Percentiles rank a stretch among this genome's conserved stretches.
Evolutionary conservation across 1,284 basidiomycete genomes (phyloP).

Genomic region (Trametes hirsuta): DNA sequence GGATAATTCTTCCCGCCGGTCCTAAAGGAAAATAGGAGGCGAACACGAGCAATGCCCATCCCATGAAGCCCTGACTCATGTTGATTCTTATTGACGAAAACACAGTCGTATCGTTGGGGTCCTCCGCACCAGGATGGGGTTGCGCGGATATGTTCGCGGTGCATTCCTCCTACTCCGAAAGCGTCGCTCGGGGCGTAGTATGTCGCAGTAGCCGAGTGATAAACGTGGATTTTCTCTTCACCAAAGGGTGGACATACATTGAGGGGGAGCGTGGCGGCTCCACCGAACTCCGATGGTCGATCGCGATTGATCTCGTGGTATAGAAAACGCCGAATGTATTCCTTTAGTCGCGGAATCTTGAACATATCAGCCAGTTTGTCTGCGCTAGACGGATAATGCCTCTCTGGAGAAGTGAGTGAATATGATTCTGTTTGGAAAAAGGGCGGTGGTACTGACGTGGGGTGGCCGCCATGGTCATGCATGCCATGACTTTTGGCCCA

Average conservation of each 20-base stretch:
- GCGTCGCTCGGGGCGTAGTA: background rate
- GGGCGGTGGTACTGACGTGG: background rate
- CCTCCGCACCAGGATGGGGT: background rate
- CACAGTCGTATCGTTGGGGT: background rate
- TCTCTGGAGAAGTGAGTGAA: background rate
- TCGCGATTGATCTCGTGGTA: background rate
- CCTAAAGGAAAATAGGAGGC: background rate
- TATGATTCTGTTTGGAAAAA: background rate
- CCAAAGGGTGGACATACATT: background rate
- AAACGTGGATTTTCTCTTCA: background rate
- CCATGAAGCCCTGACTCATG: background rate
- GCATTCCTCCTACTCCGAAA: background rate
- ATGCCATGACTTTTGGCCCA: background rate
- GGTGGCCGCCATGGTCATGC: background rate
- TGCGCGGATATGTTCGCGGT: background rate
- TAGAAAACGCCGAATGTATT: background rate
- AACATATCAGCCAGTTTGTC: background rate
- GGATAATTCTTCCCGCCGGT: background rate
- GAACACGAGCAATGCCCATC: background rate
- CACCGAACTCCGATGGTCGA: background rate
- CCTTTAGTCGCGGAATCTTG: background rate
- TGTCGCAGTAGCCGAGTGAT: background rate
- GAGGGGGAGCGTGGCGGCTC: background rate
- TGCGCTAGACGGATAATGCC: background rate
- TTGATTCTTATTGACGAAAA: background rate